Evolutionary conservation across 257 asterid species (phyloP).

Genomic region (Penstemon newberryi): DNA sequence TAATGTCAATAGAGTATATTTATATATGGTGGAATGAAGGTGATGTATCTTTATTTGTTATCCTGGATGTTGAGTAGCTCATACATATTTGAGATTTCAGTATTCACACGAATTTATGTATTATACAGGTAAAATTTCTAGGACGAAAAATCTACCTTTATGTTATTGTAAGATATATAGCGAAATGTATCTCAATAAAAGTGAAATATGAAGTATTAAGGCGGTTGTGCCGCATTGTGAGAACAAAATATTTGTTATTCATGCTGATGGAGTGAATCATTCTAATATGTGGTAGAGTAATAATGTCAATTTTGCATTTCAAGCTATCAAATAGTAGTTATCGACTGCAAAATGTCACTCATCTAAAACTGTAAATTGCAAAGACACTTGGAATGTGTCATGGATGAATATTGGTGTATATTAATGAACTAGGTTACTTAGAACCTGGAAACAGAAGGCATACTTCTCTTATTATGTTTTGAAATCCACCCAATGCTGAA

Average conservation of each 20-base stretch:
- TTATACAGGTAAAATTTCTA: slow-evolving; percentile 10
- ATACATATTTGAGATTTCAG: neutral
- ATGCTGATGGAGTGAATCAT: slow-evolving; percentile 3
- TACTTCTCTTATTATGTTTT: slow-evolving; percentile 2
- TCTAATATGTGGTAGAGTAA: neutral
- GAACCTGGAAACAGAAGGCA: neutral
- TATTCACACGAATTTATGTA: neutral
- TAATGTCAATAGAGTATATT: slow-evolving; percentile 26
- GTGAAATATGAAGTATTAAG: neutral
- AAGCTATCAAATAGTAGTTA: slow-evolving; percentile 14
- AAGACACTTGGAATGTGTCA: neutral
- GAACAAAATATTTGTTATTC: neutral
- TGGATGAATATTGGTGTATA: neutral
- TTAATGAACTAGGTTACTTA: neutral
- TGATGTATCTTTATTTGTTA: slow-evolving; percentile 26
- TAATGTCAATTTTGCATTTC: neutral
- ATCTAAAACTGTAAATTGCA: neutral
- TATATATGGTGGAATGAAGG: slow-evolving; percentile 31
- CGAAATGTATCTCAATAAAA: slow-evolving; percentile 4
- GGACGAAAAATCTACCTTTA: neutral
- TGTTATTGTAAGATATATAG: slow-evolving; percentile 7
- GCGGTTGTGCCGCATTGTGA: neutral
- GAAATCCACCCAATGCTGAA: too few species aligned
- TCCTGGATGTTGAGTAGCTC: slow-evolving; percentile 18
- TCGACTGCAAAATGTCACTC: slow-evolving; percentile 4